These are phyloP conservation scores for Hyparrhenia diplandra DNA, from an alignment of 176 grass and related monocot genomes.

Conservation along the genomic window DNA sequence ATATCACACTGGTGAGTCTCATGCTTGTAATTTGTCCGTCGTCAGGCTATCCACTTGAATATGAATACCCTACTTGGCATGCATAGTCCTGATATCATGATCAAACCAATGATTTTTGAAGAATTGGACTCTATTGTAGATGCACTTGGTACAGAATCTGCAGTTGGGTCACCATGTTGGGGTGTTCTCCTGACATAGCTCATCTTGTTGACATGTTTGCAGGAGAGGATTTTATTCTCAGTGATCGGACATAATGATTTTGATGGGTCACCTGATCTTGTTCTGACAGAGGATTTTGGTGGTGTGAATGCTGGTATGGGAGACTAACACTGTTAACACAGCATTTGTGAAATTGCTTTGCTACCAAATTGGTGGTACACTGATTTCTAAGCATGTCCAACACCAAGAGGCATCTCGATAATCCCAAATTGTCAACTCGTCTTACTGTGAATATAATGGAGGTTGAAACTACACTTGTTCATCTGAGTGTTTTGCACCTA, in stretches of 20 bases:
- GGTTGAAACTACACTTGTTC: neutral
- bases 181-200: neutral
- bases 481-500: neutral
- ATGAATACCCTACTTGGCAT: too few species aligned
- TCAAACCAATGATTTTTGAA: neutral
- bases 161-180: neutral
- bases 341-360: constrained; percentile 4
- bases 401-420: neutral
- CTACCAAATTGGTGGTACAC: neutral
- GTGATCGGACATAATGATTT: constrained; percentile 51
- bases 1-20: constrained; percentile 57
- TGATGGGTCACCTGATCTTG: constrained; percentile 52
- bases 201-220: neutral
- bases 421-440: neutral
- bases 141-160: neutral
- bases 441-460: neutral
- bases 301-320: constrained; percentile 76
- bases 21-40: neutral
- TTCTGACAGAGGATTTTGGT: constrained; percentile 71
- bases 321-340: neutral
- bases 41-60: neutral
- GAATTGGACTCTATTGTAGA: neutral
- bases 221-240: constrained; percentile 70
- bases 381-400: neutral
- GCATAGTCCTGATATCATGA: neutral